phyloP scores from a whole-genome alignment of 2,329 filamentous ascomycete species.

The Penicillium occitanis region DNA sequence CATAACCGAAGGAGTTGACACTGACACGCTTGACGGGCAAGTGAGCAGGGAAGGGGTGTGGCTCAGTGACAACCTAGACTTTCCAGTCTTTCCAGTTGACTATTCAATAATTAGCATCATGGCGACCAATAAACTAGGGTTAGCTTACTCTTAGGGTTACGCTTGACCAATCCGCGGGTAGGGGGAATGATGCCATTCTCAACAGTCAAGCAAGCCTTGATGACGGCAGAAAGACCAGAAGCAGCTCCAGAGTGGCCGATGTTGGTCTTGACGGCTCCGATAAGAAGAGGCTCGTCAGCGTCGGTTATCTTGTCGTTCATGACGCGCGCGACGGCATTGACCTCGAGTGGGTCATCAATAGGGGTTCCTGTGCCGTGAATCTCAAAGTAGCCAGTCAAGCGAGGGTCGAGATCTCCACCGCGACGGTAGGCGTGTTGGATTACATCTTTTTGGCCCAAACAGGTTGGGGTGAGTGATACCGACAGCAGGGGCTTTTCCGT shows the following conservation, averaged over 20 bases:
- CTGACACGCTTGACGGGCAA: constrained; percentile 18
- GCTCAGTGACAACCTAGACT: constrained; percentile 19
- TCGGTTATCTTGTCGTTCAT: constrained; percentile 10
- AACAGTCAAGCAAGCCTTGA: constrained; percentile 47
- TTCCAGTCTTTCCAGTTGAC: constrained; percentile 19
- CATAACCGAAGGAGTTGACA: constrained; percentile 30
- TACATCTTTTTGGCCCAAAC: constrained; percentile 30
- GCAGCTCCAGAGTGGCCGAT: constrained; percentile 50
- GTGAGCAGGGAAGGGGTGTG: constrained; percentile 19
- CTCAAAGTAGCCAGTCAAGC: constrained; percentile 25
- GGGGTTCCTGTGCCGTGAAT: constrained; percentile 29
- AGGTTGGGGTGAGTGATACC: constrained; percentile 32
- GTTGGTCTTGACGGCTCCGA: constrained; percentile 30
- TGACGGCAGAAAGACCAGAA: constrained; percentile 44
- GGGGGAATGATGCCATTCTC: constrained; percentile 33
- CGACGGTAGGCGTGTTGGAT: constrained; percentile 45
- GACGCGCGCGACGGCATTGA: constrained; percentile 4
- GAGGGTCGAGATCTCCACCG: constrained; percentile 35
- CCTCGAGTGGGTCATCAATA: constrained; percentile 28
- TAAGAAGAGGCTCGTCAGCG: constrained; percentile 17
- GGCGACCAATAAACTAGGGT: constrained; percentile 1
- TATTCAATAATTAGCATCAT: background rate
- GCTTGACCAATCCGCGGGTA: constrained; percentile 27
- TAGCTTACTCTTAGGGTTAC: constrained; percentile 31
- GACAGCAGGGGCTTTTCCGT: constrained; percentile 19